Base-by-base conservation (phyloP, 2,329 filamentous ascomycete species). In the Colletotrichum viniferum region DNA sequence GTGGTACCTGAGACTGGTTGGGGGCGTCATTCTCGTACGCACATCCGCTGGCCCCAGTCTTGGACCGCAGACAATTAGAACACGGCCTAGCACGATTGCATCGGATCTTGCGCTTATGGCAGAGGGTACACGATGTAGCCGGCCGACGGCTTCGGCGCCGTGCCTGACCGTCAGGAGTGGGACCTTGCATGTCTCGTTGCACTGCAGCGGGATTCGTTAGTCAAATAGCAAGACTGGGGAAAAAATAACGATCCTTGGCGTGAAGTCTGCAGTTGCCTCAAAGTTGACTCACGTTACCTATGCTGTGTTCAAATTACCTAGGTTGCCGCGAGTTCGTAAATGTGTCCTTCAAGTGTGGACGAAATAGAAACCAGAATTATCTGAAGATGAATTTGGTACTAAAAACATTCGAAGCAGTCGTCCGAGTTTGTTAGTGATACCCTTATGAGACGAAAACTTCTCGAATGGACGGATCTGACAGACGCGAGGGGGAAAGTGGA, bases 91-190 rank as follows among this genome's bases (percentile, higher is more conserved):
- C 81, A 36, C 84, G 81, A 70, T 88, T 83, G 70, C 86, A 88
- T n/a, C 83, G 81, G 18, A 87, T 83, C 76, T 88, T 88, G 65
- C 86, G 85, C n/a, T 80, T 81, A 12, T 86, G 81, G 72, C 86
- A 55, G 24, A 28, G 64, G 61, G 30, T 14, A 34, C n/a, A 34
- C 18, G 61, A 34, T 28, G 18, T 64, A n/a, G 61, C 61, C 32
- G 61, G 36, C 61, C 36, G 32, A 24, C 61, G 61, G 36, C 30
- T 64, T 38, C 30, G 61, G 61, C 30, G n/a, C n/a, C 30, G 61
- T 24, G 61, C 34, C 61, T 64, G 52, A 16, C 18, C 9, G 21
- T 34, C 61, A 43, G n/a, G 16, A 14, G 4, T 24, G 16, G 36
- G 24, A 38, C 28, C 61, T 62, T 43, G 36, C 36, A 43, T 43